Conservation (phyloP, 257 asterid genomes). For the Solanum clarkiae region DNA sequence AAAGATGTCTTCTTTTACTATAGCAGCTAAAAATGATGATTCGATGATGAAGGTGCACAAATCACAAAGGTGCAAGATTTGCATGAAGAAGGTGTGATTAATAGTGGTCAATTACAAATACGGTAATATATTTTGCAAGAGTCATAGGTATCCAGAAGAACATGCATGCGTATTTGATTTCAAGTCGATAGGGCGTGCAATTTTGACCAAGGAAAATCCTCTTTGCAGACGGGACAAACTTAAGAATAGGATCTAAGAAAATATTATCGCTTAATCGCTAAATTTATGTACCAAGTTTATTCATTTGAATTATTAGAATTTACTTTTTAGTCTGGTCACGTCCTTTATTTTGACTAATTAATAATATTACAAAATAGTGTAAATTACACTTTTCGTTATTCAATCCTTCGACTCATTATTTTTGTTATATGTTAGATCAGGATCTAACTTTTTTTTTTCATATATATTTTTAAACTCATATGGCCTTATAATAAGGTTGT, state of each 20-base stretch:
- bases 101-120: constrained; percentile 18
- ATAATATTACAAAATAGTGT: background rate
- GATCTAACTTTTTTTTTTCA: too few relatives aligned
- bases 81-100: constrained; percentile 15
- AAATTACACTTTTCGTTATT: background rate
- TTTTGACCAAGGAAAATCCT: constrained; percentile 17
- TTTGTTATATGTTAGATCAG: too few relatives aligned
- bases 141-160: constrained; percentile 17
- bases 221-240: background rate
- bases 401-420: too few relatives aligned
- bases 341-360: background rate
- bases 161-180: constrained; percentile 19
- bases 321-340: background rate
- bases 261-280: too few relatives aligned
- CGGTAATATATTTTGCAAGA: constrained; percentile 10
- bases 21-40: background rate
- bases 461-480: too few relatives aligned
- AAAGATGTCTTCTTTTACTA: background rate
- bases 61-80: constrained; percentile 6
- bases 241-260: background rate
- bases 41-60: background rate
- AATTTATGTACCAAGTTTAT: background rate
- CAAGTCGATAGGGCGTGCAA: constrained; percentile 6
- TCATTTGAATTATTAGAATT: background rate
- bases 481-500: too few relatives aligned